Evolutionary conservation across 305 asterid genomes (phyloP), one percentile per base, ranked within the genome.

Genomic region (Coffea humblotiana): DNA sequence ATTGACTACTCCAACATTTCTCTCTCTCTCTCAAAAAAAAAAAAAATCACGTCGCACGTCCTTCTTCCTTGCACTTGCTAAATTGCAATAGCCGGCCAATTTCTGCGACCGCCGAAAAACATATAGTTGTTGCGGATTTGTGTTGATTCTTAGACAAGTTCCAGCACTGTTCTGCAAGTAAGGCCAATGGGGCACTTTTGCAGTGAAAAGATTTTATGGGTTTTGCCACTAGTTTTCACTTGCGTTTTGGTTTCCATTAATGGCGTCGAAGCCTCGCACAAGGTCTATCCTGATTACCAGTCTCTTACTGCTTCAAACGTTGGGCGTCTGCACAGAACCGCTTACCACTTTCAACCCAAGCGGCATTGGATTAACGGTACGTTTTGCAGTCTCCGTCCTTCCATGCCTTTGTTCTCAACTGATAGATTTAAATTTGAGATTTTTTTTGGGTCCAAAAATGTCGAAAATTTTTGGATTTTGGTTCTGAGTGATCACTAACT

Each of bases 301-400:
- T 77, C 79, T 14, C 2, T 43, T 1, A 43, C 73, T 11, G 25
- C 79, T 19, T 9, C 2, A 63, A 15, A 51, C 25, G 82, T 52
- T 2, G 64, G 65, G 10, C 52, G 72, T 6, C 10, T 71, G 0
- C 84, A 75, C 15, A 80, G 87, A 74, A 84, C 90, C 13, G 86
- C 66, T 12, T 85, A 81, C 52, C 90, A 87, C 67, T 87, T 87
- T 80, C 88, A 84, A 74, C 90, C 88, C 13, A 43, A 70, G 45
- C 58, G 40, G 43, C 61, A 87, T 18, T 87, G 90, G 89, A 87
- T 87, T 12, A 85, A 87, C 65, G 90, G 90, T 85, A 74, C 8
- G 25, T 79, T 29, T 71, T 2, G 5, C 43, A 40, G 5, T 21
- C 5, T 14, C 18, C 15, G 13, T 51, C 15, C 56, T 13, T 11